A percentile compares a stretch with the other conserved stretches of the same genome.
phyloP scores from a whole-genome alignment of 106 monocot genomes.

The Platanthera zijinensis region DNA sequence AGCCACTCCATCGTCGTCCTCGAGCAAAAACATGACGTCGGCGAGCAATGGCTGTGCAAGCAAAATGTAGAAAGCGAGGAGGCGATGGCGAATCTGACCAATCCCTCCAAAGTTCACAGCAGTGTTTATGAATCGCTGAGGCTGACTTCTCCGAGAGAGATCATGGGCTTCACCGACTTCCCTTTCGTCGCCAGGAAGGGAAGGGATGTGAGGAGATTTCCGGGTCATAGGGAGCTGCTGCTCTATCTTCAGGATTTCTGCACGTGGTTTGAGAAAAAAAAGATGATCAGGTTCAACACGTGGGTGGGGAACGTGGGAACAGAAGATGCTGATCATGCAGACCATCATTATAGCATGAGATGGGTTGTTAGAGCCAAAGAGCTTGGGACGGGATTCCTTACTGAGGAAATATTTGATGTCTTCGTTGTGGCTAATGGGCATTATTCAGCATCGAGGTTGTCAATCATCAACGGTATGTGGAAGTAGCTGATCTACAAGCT shows the following conservation, averaged over 20 bases:
- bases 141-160: constrained; percentile 42
- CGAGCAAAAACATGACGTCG: constrained; percentile 51
- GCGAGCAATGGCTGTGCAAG: constrained; percentile 68
- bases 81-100: constrained; percentile 20
- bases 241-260: constrained; percentile 51
- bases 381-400: neutral
- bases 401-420: constrained; percentile 60
- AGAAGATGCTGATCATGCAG: neutral
- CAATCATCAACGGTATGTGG: constrained; percentile 37
- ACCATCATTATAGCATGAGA: constrained; percentile 6
- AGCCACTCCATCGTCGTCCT: constrained; percentile 33
- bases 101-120: constrained; percentile 33
- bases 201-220: constrained; percentile 53
- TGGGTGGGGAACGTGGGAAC: constrained; percentile 48
- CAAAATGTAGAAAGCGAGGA: constrained; percentile 27
- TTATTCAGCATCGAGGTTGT: constrained; percentile 50
- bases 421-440: constrained; percentile 65
- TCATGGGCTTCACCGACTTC: constrained; percentile 61
- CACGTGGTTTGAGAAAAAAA: constrained; percentile 33
- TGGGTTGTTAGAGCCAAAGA: constrained; percentile 48
- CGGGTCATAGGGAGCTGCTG: constrained; percentile 44
- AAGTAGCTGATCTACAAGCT: too few relatives aligned
- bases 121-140: constrained; percentile 54
- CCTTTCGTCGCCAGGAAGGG: constrained; percentile 38
- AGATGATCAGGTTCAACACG: constrained; percentile 48